Base-by-base conservation (phyloP, 768 basidiomycete species). In the Naganishia onofrii region DNA sequence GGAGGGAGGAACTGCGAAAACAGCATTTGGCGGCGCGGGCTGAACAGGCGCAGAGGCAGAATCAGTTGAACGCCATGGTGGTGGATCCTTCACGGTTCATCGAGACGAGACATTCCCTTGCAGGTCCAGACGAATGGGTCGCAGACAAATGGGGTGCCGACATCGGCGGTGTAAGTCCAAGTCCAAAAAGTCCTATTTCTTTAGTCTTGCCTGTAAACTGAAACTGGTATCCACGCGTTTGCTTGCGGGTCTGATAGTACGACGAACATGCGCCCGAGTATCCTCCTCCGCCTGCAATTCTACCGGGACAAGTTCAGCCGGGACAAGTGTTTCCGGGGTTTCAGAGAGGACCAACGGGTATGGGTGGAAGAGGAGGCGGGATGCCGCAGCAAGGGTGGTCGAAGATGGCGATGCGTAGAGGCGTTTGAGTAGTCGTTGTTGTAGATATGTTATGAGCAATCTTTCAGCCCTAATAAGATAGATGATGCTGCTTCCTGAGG, bases 111-210 rank as follows among this genome's bases (percentile, higher is more conserved):
- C n/a, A n/a, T n/a, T n/a, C n/a, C n/a, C n/a, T n/a, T n/a, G n/a
- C n/a, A n/a, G 83, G 87, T 21, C 93, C 92, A 19, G 95, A 97
- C 42, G 93, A 95, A 52, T 63, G 36, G n/a, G 42, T 26, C 15
- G n/a, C n/a, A n/a, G 95, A 98, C 77, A 89, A 92, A 38, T 99
- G 94, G 93, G 93, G 93, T 3, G 84, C 86, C 4, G 94, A 99
- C 80, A 93, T 99, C 67, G 94, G 95, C 13, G 92, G 87, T 29
- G 79, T 80, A 66, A 34, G 68, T 36, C 0, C 31, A 17, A n/a
- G 10, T 42, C 23, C 19, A 2, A 21, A 17, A 10, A 21, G 38
- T 42, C n/a, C n/a, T n/a, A n/a, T n/a, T n/a, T n/a, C n/a, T n/a
- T n/a, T n/a, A n/a, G n/a, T n/a, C n/a, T n/a, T n/a, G n/a, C n/a